Evolutionary conservation across 371 early-diverging fungal species (phyloP).

Genomic region (Amoeboaphelidium occidentale): DNA sequence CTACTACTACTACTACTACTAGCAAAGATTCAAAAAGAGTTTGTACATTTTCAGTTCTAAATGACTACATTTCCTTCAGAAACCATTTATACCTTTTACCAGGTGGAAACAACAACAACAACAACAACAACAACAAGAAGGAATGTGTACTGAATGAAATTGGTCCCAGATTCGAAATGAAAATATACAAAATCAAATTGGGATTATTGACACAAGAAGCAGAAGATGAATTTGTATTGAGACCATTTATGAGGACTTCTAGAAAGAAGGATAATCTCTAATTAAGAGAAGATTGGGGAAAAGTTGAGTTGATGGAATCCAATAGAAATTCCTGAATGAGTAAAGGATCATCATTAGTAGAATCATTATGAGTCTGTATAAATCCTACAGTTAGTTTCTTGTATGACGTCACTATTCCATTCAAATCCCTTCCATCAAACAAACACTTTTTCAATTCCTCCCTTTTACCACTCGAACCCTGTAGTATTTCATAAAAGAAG

Average conservation of each 20-base stretch:
- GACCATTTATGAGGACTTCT: slow-evolving; percentile 85
- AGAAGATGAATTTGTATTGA: slow-evolving; percentile 90
- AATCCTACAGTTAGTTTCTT: too few relatives aligned
- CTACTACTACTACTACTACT: too few relatives aligned
- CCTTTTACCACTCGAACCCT: too few relatives aligned
- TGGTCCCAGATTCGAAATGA: slow-evolving; percentile 94
- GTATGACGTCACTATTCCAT: too few relatives aligned
- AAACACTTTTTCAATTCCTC: too few relatives aligned
- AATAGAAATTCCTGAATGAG: too few relatives aligned
- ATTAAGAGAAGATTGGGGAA: slow-evolving; percentile 1
- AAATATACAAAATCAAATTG: slow-evolving; percentile 75
- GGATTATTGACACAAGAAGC: slow-evolving; percentile 41
- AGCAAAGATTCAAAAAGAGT: too few relatives aligned
- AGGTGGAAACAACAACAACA: slow-evolving; percentile 23
- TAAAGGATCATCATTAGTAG: too few relatives aligned
- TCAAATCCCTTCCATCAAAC: too few relatives aligned
- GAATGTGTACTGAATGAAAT: slow-evolving; percentile 83
- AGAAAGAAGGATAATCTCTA: slow-evolving; percentile 60
- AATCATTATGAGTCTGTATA: too few relatives aligned
- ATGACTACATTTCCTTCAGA: slow-evolving; percentile 80
- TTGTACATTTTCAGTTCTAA: slow-evolving; percentile 86
- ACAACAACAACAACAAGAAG: slow-evolving; percentile 80
- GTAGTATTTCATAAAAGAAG: too few relatives aligned
- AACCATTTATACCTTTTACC: not conserved
- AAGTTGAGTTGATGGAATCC: too few relatives aligned